These are phyloP conservation scores for Brassica nigra DNA, from an alignment of 345 rosid species.

Conservation along the genomic window DNA sequence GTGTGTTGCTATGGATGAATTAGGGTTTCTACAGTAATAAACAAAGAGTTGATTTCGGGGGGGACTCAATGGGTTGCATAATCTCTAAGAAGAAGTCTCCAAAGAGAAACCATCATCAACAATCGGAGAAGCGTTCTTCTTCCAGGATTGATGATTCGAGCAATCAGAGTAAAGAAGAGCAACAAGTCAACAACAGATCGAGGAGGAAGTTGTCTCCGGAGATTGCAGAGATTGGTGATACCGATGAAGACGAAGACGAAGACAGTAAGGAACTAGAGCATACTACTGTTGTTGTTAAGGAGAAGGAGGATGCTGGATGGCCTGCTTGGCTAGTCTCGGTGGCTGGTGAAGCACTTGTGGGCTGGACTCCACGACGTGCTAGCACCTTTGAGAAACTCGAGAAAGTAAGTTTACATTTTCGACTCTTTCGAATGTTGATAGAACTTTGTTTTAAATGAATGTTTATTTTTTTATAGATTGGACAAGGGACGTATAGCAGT, in stretches of 20 bases:
- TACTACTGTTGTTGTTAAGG: constrained; percentile 38
- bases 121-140: constrained; percentile 56
- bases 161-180: constrained; percentile 35
- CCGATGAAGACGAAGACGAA: constrained; percentile 23
- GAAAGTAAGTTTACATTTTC: constrained; percentile 60
- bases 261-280: neutral
- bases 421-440: neutral
- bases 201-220: constrained; percentile 42
- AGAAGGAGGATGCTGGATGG: constrained; percentile 61
- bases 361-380: constrained; percentile 87
- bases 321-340: constrained; percentile 86
- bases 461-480: constrained; percentile 60
- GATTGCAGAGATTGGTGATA: constrained; percentile 41
- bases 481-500: constrained; percentile 94
- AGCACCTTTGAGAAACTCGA: constrained; percentile 81
- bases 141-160: constrained; percentile 59
- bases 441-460: neutral
- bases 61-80: constrained; percentile 70
- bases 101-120: constrained; percentile 38
- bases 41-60: neutral
- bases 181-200: constrained; percentile 29
- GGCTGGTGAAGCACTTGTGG: constrained; percentile 86
- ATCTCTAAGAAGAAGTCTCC: constrained; percentile 73
- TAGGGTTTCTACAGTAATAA: constrained; percentile 14
- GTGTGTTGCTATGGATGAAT: neutral